These are phyloP conservation scores for Populus tremula DNA, from an alignment of 345 rosid genomes.

Conservation along the genomic window DNA sequence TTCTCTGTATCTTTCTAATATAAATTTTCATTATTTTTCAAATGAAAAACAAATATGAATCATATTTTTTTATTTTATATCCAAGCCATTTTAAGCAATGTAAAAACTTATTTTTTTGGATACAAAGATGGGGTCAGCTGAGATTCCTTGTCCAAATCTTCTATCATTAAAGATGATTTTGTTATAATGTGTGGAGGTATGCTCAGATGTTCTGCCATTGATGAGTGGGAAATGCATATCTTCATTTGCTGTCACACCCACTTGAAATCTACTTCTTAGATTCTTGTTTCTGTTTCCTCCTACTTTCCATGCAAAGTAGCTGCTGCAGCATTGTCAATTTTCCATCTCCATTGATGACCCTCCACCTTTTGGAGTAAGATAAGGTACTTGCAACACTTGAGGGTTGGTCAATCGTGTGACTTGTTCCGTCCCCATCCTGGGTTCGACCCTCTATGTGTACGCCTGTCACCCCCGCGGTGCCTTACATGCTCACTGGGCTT, in stretches of 20 bases:
- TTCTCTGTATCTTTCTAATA: too few species aligned
- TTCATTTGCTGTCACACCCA: not conserved
- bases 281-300: too few species aligned
- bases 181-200: not conserved
- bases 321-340: not conserved
- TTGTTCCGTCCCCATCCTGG: too few species aligned
- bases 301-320: not conserved
- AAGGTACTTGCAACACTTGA: not conserved
- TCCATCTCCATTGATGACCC: not conserved
- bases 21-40: too few species aligned
- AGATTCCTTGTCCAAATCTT: not conserved
- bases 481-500: too few species aligned
- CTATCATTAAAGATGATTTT: not conserved
- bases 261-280: not conserved
- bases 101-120: not conserved
- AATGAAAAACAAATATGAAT: too few species aligned
- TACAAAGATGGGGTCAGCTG: not conserved
- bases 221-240: not conserved
- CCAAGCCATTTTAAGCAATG: too few species aligned
- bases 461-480: too few species aligned
- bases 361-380: not conserved
- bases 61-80: too few species aligned
- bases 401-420: too few species aligned
- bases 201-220: not conserved
- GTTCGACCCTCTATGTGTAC: too few species aligned